Conservation (phyloP, 495 filamentous ascomycete genomes). For the Chlorociboria aeruginascens region DNA sequence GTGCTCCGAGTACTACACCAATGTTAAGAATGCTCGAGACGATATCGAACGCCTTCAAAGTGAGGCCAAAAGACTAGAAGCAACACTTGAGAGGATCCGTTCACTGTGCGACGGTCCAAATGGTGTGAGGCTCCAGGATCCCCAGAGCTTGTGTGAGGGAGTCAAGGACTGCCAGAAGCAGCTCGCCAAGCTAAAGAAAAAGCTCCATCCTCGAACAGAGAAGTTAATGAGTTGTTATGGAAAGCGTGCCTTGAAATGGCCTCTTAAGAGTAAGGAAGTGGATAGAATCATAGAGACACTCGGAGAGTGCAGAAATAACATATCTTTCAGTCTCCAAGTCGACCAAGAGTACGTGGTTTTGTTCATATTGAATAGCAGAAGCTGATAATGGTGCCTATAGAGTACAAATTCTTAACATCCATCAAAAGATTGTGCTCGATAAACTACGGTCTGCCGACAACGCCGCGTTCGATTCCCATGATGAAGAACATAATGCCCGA, state of each 20-base stretch:
- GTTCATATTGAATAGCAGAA: conserved; percentile 4
- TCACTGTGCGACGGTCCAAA: conserved; percentile 1
- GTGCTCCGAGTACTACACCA: conserved; percentile 20
- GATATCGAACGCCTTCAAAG: conserved; percentile 24
- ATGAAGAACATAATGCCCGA: conserved; percentile 18
- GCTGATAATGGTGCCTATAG: conserved; percentile 5
- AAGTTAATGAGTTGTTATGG: conserved; percentile 23
- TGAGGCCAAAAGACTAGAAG: conserved; percentile 12
- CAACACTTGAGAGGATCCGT: neutral
- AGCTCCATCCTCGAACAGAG: conserved; percentile 21
- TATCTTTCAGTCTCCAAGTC: conserved; percentile 27
- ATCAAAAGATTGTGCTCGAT: conserved; percentile 7
- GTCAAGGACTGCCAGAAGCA: conserved; percentile 19
- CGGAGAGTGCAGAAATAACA: conserved; percentile 23
- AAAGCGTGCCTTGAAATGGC: conserved; percentile 30
- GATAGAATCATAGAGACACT: conserved; percentile 25
- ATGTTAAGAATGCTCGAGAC: conserved; percentile 24
- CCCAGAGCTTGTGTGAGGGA: conserved; percentile 8
- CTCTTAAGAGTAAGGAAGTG: conserved; percentile 28
- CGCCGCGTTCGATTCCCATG: conserved; percentile 17
- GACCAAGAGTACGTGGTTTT: conserved; percentile 28
- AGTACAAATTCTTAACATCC: conserved; percentile 4
- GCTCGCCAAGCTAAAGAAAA: conserved; percentile 24
- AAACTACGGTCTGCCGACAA: neutral
- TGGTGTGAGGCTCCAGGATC: conserved; percentile 5